Base-by-base conservation (phyloP, 2,329 filamentous ascomycete species). In the Teratosphaeria epicoccoides region DNA sequence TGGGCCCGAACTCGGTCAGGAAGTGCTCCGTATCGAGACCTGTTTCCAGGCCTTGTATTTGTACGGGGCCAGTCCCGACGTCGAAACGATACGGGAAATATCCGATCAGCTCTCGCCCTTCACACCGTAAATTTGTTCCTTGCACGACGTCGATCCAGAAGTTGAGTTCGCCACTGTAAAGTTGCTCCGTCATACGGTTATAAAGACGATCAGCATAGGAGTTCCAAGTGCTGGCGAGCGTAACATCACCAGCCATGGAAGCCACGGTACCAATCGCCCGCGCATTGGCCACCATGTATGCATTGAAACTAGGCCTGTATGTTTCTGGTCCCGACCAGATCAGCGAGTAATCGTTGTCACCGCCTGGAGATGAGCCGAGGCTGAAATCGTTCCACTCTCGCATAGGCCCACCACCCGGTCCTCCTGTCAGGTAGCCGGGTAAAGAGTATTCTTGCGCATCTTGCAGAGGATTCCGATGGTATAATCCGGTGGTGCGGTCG, bases 271-370 rank as follows among this genome's bases (percentile, higher is more conserved):
- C 61, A 44, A 75, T 73, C 2, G 70, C 71, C 25, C 64, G 59
- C 1, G 71, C 70, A 53, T 70, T 69, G 10, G 70, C 71, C 24
- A 70, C 68, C 66, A 73, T 73, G 50, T 74, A 74, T 2, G 69
- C 64, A 48, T 74, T 74, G 56, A 70, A 67, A 20, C 65, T 71
- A 2, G 72, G 71, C 11, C 71, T 64, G 50, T 69, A 74, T 2
- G 71, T 71, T 24, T 71, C 61, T 1, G 70, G 71, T 6, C 71
- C 72, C 46, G 69, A 60, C 40, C 55, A 59, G 17, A 61, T 58
- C 62, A 54, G 46, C 3, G 9, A 12, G 37, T 56, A 56, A 43
- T 56, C 52, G 23, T 56, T 56, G 28, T 53, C 50, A 40, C 50
- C 56, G 23, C 52, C 52, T 28, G 46, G 26, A 23, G 25, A 24